Evolutionary conservation across 805 yeast genomes (phyloP).

Genomic region (Blastobotrys mokoenaii): DNA sequence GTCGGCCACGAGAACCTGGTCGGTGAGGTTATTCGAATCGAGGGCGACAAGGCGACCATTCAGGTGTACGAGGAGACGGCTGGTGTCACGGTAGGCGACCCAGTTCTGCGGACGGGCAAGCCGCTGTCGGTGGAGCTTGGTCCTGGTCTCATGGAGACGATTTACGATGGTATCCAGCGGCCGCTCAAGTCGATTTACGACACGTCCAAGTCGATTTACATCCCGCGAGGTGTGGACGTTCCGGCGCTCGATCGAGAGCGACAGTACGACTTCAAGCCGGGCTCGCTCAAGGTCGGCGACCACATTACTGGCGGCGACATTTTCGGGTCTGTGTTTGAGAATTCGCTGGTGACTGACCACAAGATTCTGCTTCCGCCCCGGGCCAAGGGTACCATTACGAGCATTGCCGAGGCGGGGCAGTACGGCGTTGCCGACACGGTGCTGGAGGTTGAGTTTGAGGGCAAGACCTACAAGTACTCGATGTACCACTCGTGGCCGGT

Average conservation of each 20-base stretch:
- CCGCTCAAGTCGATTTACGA: constrained; percentile 92
- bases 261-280: constrained; percentile 83
- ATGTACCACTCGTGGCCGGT: constrained; percentile 99
- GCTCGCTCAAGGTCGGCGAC: constrained; percentile 76
- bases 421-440: constrained; percentile 85
- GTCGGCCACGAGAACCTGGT: constrained; percentile 96
- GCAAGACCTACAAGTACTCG: constrained; percentile 66
- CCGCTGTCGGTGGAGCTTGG: constrained; percentile 99
- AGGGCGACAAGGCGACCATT: constrained; percentile 92
- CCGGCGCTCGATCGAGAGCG: constrained; percentile 84
- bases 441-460: constrained; percentile 91
- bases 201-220: constrained; percentile 81
- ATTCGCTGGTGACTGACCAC: constrained; percentile 86
- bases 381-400: constrained; percentile 94
- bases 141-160: constrained; percentile 98
- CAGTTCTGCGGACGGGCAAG: constrained; percentile 95
- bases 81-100: constrained; percentile 98
- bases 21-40: constrained; percentile 97
- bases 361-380: constrained; percentile 94
- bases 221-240: constrained; percentile 97
- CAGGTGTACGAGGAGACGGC: constrained; percentile 99
- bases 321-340: constrained; percentile 88
- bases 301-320: constrained; percentile 98
- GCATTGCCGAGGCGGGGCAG: constrained; percentile 82
- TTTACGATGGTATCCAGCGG: constrained; percentile 99